Evolutionary conservation across 2,329 filamentous ascomycete species (phyloP).

Genomic region (Lecanosticta acicola): DNA sequence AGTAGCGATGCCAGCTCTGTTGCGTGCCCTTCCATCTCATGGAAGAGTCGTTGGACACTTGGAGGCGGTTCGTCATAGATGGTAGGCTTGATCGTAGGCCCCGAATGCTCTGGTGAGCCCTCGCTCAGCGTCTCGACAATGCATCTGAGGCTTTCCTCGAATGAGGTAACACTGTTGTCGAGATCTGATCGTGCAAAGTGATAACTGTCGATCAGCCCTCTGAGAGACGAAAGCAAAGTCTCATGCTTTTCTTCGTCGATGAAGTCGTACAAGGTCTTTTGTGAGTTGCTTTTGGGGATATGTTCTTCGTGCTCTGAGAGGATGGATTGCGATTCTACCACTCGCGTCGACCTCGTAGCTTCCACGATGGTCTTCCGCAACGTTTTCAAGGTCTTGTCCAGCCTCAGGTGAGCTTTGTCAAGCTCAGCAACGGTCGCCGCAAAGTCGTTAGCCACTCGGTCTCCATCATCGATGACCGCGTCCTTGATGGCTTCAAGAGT

Average conservation of each 20-base stretch:
- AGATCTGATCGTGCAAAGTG: slow-evolving; percentile 61
- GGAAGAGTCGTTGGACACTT: slow-evolving; percentile 43
- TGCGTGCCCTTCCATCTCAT: slow-evolving; percentile 63
- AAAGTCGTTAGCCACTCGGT: slow-evolving; percentile 41
- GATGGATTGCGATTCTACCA: too few species aligned
- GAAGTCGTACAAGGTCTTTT: slow-evolving; percentile 66
- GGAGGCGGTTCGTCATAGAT: slow-evolving; percentile 27
- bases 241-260: slow-evolving; percentile 67
- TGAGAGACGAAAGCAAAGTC: slow-evolving; percentile 59
- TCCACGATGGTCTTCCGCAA: slow-evolving; percentile 62
- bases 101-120: slow-evolving; percentile 8
- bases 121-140: slow-evolving; percentile 15
- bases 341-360: slow-evolving; percentile 56
- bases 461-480: slow-evolving; percentile 39
- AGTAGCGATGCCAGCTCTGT: slow-evolving; percentile 77
- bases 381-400: slow-evolving; percentile 61
- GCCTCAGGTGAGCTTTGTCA: slow-evolving; percentile 59
- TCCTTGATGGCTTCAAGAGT: slow-evolving; percentile 40
- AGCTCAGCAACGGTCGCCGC: slow-evolving; percentile 41
- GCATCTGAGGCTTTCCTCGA: slow-evolving; percentile 58
- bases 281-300: slow-evolving; percentile 18
- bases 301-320: slow-evolving; percentile 7
- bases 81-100: slow-evolving; percentile 27
- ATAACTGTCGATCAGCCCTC: slow-evolving; percentile 64
- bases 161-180: slow-evolving; percentile 53